phyloP scores from a whole-genome alignment of 768 basidiomycete genomes.

The Rhizopogon vinicolor region DNA sequence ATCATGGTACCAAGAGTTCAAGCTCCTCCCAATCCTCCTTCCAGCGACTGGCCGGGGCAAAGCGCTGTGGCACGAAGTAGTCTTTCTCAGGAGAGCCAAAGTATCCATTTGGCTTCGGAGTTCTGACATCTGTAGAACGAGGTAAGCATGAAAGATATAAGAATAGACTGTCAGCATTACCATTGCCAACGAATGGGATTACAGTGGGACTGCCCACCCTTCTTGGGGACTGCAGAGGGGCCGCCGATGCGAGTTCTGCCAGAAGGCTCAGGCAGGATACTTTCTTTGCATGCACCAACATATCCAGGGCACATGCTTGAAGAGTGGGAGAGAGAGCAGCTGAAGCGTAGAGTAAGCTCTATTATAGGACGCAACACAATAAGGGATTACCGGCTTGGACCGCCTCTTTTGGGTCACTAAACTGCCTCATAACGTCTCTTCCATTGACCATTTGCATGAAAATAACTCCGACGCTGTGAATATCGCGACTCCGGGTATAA shows the following conservation, averaged over 20 bases:
- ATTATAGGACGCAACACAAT: background rate
- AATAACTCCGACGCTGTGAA: slow-evolving; percentile 77
- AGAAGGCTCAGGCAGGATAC: slow-evolving; percentile 55
- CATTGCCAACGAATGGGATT: background rate
- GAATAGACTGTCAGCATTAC: background rate
- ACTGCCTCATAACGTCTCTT: slow-evolving; percentile 54
- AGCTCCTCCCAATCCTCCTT: slow-evolving; percentile 94
- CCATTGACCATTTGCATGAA: slow-evolving; percentile 87
- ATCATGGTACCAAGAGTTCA: slow-evolving; percentile 61
- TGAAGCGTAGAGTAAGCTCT: slow-evolving; percentile 16
- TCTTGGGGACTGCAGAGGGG: slow-evolving; percentile 23
- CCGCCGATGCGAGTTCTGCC: slow-evolving; percentile 48
- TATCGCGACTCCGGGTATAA: slow-evolving; percentile 76
- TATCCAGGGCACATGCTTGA: slow-evolving; percentile 47
- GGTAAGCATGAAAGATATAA: background rate
- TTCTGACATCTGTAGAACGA: slow-evolving; percentile 12
- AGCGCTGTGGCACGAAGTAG: slow-evolving; percentile 41
- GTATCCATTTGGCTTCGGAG: slow-evolving; percentile 40
- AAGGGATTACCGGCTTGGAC: slow-evolving; percentile 48
- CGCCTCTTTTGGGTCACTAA: slow-evolving; percentile 51
- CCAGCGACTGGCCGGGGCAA: slow-evolving; percentile 71
- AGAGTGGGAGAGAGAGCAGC: slow-evolving; percentile 51
- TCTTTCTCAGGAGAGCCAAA: slow-evolving; percentile 62
- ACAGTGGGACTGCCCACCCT: background rate
- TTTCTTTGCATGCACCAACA: slow-evolving; percentile 58